A percentile compares a stretch with the other conserved stretches of the same genome.
phyloP scores from a whole-genome alignment of 1,284 basidiomycete genomes.

The Sanguinoderma infundibulare region DNA sequence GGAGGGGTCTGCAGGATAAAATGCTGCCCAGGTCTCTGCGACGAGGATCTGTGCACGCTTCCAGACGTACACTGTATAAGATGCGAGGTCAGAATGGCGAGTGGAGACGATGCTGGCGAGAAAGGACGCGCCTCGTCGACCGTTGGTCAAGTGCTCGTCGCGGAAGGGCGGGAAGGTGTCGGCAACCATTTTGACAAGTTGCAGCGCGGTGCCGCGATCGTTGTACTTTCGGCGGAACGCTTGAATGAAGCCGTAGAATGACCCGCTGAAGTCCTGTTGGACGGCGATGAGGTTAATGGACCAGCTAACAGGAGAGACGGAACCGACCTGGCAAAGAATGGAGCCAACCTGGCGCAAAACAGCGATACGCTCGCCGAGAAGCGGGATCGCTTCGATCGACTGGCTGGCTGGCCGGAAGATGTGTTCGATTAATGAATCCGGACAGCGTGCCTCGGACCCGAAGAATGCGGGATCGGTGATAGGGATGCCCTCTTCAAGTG shows the following conservation, averaged over 20 bases:
- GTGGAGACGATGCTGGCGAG: background rate
- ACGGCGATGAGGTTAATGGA: background rate
- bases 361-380: slow-evolving; percentile 67
- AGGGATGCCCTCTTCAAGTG: slow-evolving; percentile 67
- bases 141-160: slow-evolving; percentile 65
- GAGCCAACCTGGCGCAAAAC: slow-evolving; percentile 76
- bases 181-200: slow-evolving; percentile 72
- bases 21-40: slow-evolving; percentile 84
- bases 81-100: slow-evolving; percentile 2
- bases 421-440: slow-evolving; percentile 65
- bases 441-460: slow-evolving; percentile 64
- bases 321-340: slow-evolving; percentile 65
- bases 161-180: slow-evolving; percentile 77
- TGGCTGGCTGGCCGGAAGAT: slow-evolving; percentile 66
- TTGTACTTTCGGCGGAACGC: slow-evolving; percentile 58
- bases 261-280: slow-evolving; percentile 71
- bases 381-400: slow-evolving; percentile 65
- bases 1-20: slow-evolving; percentile 57
- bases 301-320: background rate
- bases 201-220: slow-evolving; percentile 64
- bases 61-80: slow-evolving; percentile 70
- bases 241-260: slow-evolving; percentile 67
- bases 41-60: slow-evolving; percentile 87
- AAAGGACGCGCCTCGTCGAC: slow-evolving; percentile 52
- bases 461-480: slow-evolving; percentile 81